A percentile compares a stretch with the other conserved stretches of the same genome.
phyloP scores from a whole-genome alignment of 345 rosid species.

The Pistacia vera region DNA sequence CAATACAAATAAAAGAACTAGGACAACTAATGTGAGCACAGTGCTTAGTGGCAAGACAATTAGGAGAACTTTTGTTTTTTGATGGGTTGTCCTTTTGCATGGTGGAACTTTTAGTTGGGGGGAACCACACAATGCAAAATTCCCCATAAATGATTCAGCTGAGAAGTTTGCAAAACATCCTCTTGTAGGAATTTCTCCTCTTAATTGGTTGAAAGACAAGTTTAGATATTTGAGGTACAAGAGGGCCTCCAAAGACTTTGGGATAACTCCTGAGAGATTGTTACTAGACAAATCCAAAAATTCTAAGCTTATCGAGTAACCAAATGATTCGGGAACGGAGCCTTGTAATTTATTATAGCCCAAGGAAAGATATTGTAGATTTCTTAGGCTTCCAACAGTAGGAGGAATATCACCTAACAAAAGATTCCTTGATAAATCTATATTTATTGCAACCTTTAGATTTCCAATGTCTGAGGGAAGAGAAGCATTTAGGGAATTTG shows the following conservation, averaged over 20 bases:
- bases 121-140: constrained; percentile 15
- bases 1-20: not conserved
- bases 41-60: not conserved
- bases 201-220: constrained; percentile 12
- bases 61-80: not conserved
- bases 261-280: constrained; percentile 12
- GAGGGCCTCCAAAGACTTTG: constrained; percentile 18
- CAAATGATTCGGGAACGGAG: no score
- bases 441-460: not conserved
- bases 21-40: not conserved
- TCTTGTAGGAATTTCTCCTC: constrained; percentile 22
- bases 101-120: not conserved
- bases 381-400: no score
- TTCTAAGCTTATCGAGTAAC: not conserved
- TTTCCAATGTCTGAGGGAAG: not conserved
- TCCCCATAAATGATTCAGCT: constrained; percentile 10
- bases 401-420: no score
- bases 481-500: constrained; percentile 11
- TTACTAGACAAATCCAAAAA: constrained; percentile 19
- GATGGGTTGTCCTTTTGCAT: not conserved
- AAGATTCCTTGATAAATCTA: constrained; percentile 10
- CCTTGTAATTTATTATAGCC: no score
- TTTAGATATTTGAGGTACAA: not conserved
- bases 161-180: constrained; percentile 12
- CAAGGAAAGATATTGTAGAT: no score